A percentile compares a stretch with the other conserved stretches of the same genome.
Evolutionary conservation across 2,329 filamentous ascomycete species (phyloP).

Genomic region (Cryphonectria japonica): DNA sequence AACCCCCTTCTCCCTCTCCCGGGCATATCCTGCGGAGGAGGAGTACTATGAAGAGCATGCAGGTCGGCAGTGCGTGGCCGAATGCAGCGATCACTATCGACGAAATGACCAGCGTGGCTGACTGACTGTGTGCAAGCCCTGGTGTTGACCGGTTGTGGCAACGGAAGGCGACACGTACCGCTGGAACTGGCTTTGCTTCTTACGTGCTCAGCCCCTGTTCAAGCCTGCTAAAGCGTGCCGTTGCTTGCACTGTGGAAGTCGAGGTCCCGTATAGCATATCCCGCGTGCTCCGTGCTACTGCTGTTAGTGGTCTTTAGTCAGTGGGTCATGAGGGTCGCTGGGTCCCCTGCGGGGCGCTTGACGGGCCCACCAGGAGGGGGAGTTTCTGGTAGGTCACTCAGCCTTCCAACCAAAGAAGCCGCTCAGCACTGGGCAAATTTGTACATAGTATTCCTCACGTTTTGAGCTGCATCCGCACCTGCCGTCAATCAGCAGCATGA

Average conservation of each 20-base stretch:
- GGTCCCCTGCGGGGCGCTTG: not conserved
- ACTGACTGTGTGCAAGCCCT: not conserved
- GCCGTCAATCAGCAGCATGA: not conserved
- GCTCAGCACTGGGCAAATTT: not conserved
- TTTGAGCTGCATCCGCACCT: not conserved
- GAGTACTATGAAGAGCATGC: not conserved
- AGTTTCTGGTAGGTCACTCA: not conserved
- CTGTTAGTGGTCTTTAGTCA: not conserved
- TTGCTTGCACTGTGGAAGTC: not conserved
- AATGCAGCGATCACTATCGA: not conserved
- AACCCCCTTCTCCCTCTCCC: not conserved
- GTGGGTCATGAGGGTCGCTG: not conserved
- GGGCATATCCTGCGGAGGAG: not conserved
- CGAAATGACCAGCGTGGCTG: not conserved
- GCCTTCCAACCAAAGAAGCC: slow-evolving; percentile 15
- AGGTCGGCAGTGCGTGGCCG: not conserved
- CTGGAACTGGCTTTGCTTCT: not conserved
- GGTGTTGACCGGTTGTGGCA: not conserved
- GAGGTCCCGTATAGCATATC: not conserved
- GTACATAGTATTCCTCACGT: not conserved
- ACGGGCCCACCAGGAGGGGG: not conserved
- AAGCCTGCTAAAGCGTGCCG: not conserved
- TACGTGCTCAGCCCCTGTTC: not conserved
- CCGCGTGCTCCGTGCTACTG: not conserved
- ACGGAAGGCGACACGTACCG: not conserved